Evolutionary conservation across 345 rosid species (phyloP).

Genomic region (Arabidopsis thaliana): DNA sequence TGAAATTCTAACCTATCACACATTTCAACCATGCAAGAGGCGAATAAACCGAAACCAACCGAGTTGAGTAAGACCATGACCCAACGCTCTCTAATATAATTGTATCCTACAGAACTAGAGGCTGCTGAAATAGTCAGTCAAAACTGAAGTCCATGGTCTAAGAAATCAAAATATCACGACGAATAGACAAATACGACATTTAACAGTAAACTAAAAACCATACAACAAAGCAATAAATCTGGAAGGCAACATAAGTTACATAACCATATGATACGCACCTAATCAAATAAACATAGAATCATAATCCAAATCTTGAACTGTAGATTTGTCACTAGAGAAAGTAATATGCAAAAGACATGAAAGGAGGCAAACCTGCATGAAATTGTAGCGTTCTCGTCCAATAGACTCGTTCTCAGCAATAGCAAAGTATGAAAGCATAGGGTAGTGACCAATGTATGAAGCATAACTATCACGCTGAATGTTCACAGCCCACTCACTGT

Average conservation of each 20-base stretch:
- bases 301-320: background rate
- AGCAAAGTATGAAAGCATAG: slow-evolving; percentile 79
- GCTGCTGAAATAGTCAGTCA: too few species aligned
- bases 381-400: slow-evolving; percentile 89
- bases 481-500: slow-evolving; percentile 94
- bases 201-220: background rate
- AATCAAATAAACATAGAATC: background rate
- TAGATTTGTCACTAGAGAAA: too few species aligned
- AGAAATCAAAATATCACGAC: background rate
- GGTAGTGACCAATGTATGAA: slow-evolving; percentile 86
- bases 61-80: background rate
- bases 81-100: background rate
- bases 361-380: slow-evolving; percentile 68
- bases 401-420: slow-evolving; percentile 92
- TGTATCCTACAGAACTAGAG: background rate
- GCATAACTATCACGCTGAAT: slow-evolving; percentile 92
- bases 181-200: background rate
- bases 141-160: background rate
- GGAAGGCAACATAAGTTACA: background rate
- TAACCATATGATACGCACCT: background rate
- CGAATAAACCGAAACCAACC: too few species aligned
- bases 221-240: background rate
- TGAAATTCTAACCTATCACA: slow-evolving; percentile 49
- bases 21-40: too few species aligned
- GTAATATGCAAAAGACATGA: too few species aligned